Evolutionary conservation across 164 flowering plant genomes (phyloP).

Genomic region (Piper longum): DNA sequence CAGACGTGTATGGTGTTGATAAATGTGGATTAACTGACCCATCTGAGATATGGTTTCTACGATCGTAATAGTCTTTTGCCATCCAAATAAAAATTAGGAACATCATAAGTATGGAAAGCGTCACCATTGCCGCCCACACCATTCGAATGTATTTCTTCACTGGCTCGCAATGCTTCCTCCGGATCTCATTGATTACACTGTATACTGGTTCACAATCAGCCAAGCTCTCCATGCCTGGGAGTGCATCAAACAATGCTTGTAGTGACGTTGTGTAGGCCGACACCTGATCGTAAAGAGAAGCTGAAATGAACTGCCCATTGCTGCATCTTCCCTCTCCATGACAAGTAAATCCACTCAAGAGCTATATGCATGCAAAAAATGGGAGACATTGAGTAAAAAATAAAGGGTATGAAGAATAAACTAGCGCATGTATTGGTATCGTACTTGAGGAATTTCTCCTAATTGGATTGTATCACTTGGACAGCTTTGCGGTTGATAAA

Average conservation of each 20-base stretch:
- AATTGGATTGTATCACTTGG: constrained; percentile 15
- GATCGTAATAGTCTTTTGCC: constrained; percentile 19
- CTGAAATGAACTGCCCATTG: constrained; percentile 26
- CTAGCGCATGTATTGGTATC: background rate
- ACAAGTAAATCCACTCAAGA: constrained; percentile 39
- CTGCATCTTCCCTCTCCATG: constrained; percentile 27
- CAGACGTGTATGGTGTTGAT: constrained; percentile 8
- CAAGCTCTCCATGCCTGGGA: constrained; percentile 60
- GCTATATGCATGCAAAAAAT: constrained; percentile 16
- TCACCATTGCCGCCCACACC: constrained; percentile 42
- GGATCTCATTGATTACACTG: constrained; percentile 50
- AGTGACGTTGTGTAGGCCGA: constrained; percentile 44
- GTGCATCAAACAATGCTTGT: constrained; percentile 45
- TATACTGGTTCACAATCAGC: constrained; percentile 56
- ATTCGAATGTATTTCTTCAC: constrained; percentile 36
- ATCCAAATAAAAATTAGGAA: constrained; percentile 42
- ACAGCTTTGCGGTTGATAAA: constrained; percentile 33
- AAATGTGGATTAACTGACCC: constrained; percentile 37
- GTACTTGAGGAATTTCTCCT: constrained; percentile 66
- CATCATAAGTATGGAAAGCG: constrained; percentile 41
- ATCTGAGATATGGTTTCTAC: constrained; percentile 20
- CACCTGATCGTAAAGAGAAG: constrained; percentile 15
- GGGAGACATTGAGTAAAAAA: background rate
- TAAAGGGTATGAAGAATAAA: too few relatives aligned
- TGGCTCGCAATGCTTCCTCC: constrained; percentile 52